Percentiles rank a stretch among this genome's conserved stretches.
These are phyloP conservation scores for Aulographum hederae DNA, from an alignment of 2,329 filamentous ascomycete species.

Conservation along the genomic window DNA sequence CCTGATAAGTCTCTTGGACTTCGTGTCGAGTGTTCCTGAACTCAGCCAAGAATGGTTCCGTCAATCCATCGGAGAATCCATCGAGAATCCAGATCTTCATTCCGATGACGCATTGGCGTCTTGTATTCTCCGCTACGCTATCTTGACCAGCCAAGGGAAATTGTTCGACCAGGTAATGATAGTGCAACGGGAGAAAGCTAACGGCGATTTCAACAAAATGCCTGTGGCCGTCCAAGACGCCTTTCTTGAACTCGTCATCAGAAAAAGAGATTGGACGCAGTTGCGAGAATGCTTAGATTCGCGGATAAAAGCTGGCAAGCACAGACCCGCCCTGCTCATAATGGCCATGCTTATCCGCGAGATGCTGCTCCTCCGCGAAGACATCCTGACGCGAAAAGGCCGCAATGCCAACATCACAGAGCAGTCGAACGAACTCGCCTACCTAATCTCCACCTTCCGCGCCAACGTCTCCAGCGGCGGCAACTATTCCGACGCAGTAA, in stretches of 20 bases:
- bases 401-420: too few relatives aligned
- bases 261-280: too few relatives aligned
- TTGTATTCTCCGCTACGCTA: constrained; percentile 35
- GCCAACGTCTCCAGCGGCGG: neutral
- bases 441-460: neutral
- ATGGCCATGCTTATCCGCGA: neutral
- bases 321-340: neutral
- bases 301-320: too few relatives aligned
- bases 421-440: neutral
- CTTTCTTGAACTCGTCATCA: too few relatives aligned
- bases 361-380: neutral
- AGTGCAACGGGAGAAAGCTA: too few relatives aligned
- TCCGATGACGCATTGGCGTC: constrained; percentile 28
- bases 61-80: constrained; percentile 15
- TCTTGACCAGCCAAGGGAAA: constrained; percentile 25
- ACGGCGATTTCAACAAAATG: too few relatives aligned
- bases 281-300: too few relatives aligned
- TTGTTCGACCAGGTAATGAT: constrained; percentile 8
- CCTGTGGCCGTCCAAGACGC: too few relatives aligned
- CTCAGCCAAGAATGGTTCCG: constrained; percentile 31
- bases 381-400: neutral
- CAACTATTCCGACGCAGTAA: neutral
- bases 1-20: constrained; percentile 24
- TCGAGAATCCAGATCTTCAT: too few relatives aligned
- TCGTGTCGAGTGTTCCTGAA: constrained; percentile 36